phyloP scores from a whole-genome alignment of 2,329 filamentous ascomycete genomes.

The Penicillium corylophilum region DNA sequence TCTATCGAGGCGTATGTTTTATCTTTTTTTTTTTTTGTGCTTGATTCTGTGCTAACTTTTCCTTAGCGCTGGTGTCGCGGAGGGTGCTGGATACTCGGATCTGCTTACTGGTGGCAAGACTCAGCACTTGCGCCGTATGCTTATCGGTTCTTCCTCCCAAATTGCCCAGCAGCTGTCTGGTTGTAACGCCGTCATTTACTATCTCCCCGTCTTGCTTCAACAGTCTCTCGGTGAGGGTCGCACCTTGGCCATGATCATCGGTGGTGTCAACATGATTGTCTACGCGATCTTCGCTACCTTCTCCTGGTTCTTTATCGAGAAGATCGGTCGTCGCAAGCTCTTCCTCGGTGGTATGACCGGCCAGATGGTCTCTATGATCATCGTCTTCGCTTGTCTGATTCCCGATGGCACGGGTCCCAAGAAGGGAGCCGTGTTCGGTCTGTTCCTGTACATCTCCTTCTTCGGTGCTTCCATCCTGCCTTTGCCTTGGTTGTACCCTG shows the following conservation, averaged over 20 bases:
- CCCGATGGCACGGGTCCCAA: constrained; percentile 24
- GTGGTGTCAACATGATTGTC: constrained; percentile 54
- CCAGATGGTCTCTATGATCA: constrained; percentile 41
- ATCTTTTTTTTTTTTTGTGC: background rate
- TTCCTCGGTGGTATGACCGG: constrained; percentile 42
- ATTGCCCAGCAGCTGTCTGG: constrained; percentile 52
- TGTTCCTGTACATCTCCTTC: constrained; percentile 69
- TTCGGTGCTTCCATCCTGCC: constrained; percentile 67
- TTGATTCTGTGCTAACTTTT: background rate
- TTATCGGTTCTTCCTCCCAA: constrained; percentile 41
- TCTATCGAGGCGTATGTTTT: constrained; percentile 58
- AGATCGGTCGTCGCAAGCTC: constrained; percentile 47
- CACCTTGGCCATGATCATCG: constrained; percentile 52
- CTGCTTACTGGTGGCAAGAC: constrained; percentile 40
- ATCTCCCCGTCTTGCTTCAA: constrained; percentile 50
- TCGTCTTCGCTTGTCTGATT: constrained; percentile 42
- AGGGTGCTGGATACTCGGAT: constrained; percentile 48
- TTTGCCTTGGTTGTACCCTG: constrained; percentile 58
- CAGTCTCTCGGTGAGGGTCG: constrained; percentile 42
- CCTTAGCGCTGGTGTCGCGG: constrained; percentile 56
- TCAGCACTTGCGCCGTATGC: constrained; percentile 42
- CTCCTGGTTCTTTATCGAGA: constrained; percentile 52
- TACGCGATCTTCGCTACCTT: constrained; percentile 44
- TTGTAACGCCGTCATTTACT: constrained; percentile 53
- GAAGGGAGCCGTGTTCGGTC: constrained; percentile 53